Percentiles rank a stretch among this genome's conserved stretches.
Evolutionary conservation across 257 asterid species (phyloP).

Genomic region (Penstemon barbatus): DNA sequence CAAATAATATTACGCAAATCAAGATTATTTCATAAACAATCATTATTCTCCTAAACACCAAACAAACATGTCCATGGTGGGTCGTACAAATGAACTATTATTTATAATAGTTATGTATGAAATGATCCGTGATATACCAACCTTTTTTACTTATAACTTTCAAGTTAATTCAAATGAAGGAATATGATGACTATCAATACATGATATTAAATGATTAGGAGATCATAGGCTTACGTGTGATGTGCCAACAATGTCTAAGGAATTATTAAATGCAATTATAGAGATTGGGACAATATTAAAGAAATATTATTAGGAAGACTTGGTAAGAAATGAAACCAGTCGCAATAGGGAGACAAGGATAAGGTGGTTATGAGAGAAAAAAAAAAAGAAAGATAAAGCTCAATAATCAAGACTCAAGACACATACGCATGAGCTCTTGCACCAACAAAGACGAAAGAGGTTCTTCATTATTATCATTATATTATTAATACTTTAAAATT

Average conservation of each 20-base stretch:
- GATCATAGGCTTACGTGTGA: constrained; percentile 10
- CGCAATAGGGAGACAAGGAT: constrained; percentile 3
- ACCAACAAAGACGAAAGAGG: constrained; percentile 16
- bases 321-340: constrained; percentile 10
- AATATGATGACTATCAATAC: no score
- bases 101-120: background rate
- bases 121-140: background rate
- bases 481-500: background rate
- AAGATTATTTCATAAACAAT: no score
- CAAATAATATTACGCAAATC: no score
- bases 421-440: constrained; percentile 25
- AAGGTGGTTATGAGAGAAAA: constrained; percentile 3
- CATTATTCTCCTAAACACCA: no score
- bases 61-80: background rate
- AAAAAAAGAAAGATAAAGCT: background rate
- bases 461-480: background rate
- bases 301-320: constrained; percentile 29
- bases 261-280: constrained; percentile 19
- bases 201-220: constrained; percentile 12
- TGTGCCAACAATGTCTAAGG: constrained; percentile 16
- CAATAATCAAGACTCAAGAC: background rate
- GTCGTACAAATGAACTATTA: background rate
- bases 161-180: constrained; percentile 10
- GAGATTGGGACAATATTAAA: constrained; percentile 28
- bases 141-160: constrained; percentile 8